Evolutionary conservation across 176 grass and related monocot species (phyloP).

Genomic region (Areca catechu): DNA sequence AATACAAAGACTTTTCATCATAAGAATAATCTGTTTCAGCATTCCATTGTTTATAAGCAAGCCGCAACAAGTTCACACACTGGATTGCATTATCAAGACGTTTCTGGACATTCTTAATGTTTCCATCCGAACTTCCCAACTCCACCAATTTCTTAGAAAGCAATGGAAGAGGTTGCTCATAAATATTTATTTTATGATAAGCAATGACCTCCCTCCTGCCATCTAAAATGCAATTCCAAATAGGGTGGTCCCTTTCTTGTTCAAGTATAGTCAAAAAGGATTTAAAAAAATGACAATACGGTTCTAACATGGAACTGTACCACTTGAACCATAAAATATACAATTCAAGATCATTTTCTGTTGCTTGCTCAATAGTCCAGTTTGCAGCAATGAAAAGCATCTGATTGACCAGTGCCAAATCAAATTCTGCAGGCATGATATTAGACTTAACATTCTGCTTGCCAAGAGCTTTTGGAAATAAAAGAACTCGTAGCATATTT

Average conservation of each 20-base stretch:
- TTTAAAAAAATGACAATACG: conserved; percentile 63
- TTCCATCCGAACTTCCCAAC: conserved; percentile 30
- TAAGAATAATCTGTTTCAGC: conserved; percentile 33
- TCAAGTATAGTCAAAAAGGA: conserved; percentile 38
- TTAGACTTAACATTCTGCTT: conserved; percentile 12
- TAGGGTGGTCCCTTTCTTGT: conserved; percentile 50
- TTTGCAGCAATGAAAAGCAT: conserved; percentile 92
- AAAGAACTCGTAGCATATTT: conserved; percentile 16
- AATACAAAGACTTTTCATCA: conserved; percentile 25
- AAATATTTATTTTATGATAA: conserved; percentile 49
- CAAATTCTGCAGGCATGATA: conserved; percentile 21
- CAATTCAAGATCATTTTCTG: conserved; percentile 43
- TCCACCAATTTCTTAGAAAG: conserved; percentile 49
- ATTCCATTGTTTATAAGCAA: conserved; percentile 65
- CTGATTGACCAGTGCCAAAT: conserved; percentile 44
- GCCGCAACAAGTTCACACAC: conserved; percentile 54
- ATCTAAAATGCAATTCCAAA: conserved; percentile 57
- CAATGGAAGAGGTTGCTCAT: conserved; percentile 37
- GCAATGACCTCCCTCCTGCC: conserved; percentile 43
- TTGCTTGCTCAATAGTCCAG: conserved; percentile 79
- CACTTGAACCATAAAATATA: conserved; percentile 59
- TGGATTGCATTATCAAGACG: conserved; percentile 27
- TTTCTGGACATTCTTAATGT: conserved; percentile 31
- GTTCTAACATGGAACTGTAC: conserved; percentile 42
- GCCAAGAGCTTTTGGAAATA: conserved; percentile 29